Percentiles rank a stretch among this genome's conserved stretches.
Conservation (phyloP, 1,284 basidiomycete genomes). For the Polyporus tsugae region DNA sequence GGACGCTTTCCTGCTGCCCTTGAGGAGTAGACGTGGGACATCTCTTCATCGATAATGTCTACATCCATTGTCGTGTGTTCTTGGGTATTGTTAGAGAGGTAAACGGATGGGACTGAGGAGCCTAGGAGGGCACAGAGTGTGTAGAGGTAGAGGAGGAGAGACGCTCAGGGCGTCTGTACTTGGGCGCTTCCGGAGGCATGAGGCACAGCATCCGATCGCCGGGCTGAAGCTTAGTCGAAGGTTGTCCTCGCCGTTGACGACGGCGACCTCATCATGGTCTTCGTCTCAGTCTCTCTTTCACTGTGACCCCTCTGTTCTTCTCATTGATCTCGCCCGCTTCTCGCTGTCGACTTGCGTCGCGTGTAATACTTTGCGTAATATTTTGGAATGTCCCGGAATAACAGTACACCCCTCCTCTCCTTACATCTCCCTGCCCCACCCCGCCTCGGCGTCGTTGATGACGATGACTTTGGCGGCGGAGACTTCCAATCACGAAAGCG, state of each 20-base stretch:
- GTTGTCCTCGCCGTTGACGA: not conserved
- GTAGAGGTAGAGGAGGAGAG: too few relatives aligned
- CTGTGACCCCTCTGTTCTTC: not conserved
- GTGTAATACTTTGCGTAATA: slow-evolving; percentile 2
- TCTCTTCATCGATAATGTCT: slow-evolving; percentile 39
- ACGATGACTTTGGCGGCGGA: slow-evolving; percentile 47
- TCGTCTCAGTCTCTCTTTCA: not conserved
- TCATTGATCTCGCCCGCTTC: not conserved
- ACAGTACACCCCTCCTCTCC: slow-evolving; percentile 26
- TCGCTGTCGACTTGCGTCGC: slow-evolving; percentile 3
- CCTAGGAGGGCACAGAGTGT: not conserved
- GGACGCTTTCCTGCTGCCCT: slow-evolving; percentile 30
- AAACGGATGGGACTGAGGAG: slow-evolving; percentile 3
- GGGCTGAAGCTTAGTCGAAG: not conserved
- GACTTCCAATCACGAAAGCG: slow-evolving; percentile 53
- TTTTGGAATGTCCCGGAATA: slow-evolving; percentile 6
- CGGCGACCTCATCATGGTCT: not conserved
- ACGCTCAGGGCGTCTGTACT: not conserved
- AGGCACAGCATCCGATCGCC: slow-evolving; percentile 6
- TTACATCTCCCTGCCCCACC: slow-evolving; percentile 28
- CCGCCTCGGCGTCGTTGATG: slow-evolving; percentile 25
- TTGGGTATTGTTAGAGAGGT: not conserved
- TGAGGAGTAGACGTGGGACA: slow-evolving; percentile 10
- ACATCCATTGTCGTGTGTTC: slow-evolving; percentile 38
- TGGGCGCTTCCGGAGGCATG: not conserved